Evolutionary conservation across 2,329 filamentous ascomycete genomes (phyloP).

Genomic region (Lecanicillium sp.): DNA sequence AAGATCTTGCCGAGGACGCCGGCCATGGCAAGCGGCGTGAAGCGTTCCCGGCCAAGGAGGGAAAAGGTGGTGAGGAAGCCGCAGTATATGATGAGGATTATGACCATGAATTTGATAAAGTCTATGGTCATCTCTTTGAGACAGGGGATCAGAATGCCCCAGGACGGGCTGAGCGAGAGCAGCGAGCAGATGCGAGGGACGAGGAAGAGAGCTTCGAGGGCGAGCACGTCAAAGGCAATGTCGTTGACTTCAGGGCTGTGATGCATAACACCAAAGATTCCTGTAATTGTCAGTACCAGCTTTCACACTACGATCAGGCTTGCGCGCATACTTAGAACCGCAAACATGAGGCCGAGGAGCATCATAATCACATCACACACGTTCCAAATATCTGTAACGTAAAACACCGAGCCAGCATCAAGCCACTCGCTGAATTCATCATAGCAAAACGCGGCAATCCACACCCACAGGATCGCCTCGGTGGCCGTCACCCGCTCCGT

Average conservation of each 20-base stretch:
- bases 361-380: constrained; percentile 71
- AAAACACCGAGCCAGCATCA: constrained; percentile 82
- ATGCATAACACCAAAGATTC: constrained; percentile 36
- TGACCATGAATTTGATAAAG: constrained; percentile 76
- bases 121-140: constrained; percentile 93
- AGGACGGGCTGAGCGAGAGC: constrained; percentile 81
- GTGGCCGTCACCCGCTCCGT: constrained; percentile 57
- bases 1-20: constrained; percentile 76
- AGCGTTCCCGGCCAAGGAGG: constrained; percentile 65
- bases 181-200: constrained; percentile 85
- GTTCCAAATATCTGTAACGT: constrained; percentile 78
- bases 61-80: constrained; percentile 87
- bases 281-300: constrained; percentile 18
- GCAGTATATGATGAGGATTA: constrained; percentile 76
- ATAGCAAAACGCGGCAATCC: constrained; percentile 82
- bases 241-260: constrained; percentile 61
- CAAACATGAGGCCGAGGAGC: constrained; percentile 63
- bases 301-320: not conserved
- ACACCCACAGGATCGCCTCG: constrained; percentile 73
- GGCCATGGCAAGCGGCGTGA: constrained; percentile 61
- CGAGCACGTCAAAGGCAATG: constrained; percentile 80
- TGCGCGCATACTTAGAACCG: constrained; percentile 51
- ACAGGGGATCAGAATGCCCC: constrained; percentile 83
- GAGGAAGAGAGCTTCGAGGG: constrained; percentile 82
- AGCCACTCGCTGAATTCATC: constrained; percentile 80